These are phyloP conservation scores for Basidioascus undulatus DNA, from an alignment of 768 basidiomycete species.

Conservation along the genomic window DNA sequence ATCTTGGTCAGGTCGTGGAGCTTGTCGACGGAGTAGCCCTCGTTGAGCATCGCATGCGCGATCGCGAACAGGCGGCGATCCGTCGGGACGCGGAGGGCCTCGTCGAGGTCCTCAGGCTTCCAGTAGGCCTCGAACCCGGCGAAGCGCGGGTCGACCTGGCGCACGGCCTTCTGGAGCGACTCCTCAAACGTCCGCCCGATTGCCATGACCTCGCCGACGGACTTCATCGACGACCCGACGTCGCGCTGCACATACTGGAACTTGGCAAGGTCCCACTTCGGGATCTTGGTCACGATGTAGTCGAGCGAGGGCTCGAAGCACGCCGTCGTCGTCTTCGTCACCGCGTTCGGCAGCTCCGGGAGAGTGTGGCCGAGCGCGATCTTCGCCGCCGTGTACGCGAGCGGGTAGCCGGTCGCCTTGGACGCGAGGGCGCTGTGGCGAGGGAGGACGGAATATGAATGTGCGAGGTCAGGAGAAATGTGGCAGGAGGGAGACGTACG, in stretches of 20 bases:
- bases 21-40: constrained; percentile 66
- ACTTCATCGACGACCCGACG: constrained; percentile 95
- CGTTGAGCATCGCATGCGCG: constrained; percentile 91
- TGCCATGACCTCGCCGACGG: constrained; percentile 98
- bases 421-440: constrained; percentile 77
- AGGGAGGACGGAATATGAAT: constrained; percentile 3
- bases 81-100: constrained; percentile 55
- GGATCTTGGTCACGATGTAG: constrained; percentile 98
- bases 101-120: constrained; percentile 61
- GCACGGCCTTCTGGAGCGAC: constrained; percentile 89
- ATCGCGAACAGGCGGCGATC: constrained; percentile 93
- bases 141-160: constrained; percentile 91
- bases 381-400: constrained; percentile 97
- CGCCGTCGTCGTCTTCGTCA: constrained; percentile 96
- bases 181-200: constrained; percentile 98
- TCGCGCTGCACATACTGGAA: constrained; percentile 84
- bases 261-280: constrained; percentile 98
- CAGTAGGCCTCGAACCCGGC: constrained; percentile 92
- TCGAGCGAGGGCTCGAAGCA: constrained; percentile 98
- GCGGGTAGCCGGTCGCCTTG: constrained; percentile 94
- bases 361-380: constrained; percentile 93
- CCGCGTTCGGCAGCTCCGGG: constrained; percentile 92
- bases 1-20: constrained; percentile 92
- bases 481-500: constrained; percentile 22
- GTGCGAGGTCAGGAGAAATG: constrained; percentile 13